These are phyloP conservation scores for Aspergillus carbonarius DNA, from an alignment of 2,329 filamentous ascomycete species.

Conservation along the genomic window DNA sequence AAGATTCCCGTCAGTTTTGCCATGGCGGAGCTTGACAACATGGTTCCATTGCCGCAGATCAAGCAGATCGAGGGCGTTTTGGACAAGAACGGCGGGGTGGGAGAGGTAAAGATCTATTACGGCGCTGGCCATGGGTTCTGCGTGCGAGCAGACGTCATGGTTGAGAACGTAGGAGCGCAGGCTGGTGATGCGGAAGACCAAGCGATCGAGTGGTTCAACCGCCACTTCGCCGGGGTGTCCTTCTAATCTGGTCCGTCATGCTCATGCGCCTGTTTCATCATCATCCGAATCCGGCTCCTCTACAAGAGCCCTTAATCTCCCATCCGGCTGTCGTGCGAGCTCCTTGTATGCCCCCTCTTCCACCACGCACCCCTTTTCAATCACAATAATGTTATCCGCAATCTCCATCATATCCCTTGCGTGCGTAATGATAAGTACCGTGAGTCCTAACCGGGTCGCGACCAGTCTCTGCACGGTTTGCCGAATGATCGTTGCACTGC, in stretches of 20 bases:
- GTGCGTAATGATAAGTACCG: conserved; percentile 81
- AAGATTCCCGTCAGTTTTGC: conserved; percentile 25
- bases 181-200: conserved; percentile 28
- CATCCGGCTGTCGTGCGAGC: conserved; percentile 49
- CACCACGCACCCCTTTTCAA: conserved; percentile 65
- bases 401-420: conserved; percentile 81
- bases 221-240: conserved; percentile 12
- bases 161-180: conserved; percentile 23
- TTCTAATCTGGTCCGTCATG: background rate
- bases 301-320: conserved; percentile 47
- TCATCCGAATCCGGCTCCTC: conserved; percentile 13
- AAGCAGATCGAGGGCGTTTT: conserved; percentile 23
- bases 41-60: conserved; percentile 19
- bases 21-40: conserved; percentile 23
- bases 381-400: conserved; percentile 69
- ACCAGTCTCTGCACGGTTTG: conserved; percentile 60
- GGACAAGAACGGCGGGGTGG: conserved; percentile 14
- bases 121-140: conserved; percentile 31
- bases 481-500: conserved; percentile 64
- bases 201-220: conserved; percentile 22
- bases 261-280: background rate
- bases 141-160: conserved; percentile 24
- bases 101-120: conserved; percentile 27
- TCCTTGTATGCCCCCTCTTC: conserved; percentile 69
- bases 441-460: conserved; percentile 49